These are phyloP conservation scores for Xylaria multiplex DNA, from an alignment of 2,329 filamentous ascomycete species.

Conservation along the genomic window DNA sequence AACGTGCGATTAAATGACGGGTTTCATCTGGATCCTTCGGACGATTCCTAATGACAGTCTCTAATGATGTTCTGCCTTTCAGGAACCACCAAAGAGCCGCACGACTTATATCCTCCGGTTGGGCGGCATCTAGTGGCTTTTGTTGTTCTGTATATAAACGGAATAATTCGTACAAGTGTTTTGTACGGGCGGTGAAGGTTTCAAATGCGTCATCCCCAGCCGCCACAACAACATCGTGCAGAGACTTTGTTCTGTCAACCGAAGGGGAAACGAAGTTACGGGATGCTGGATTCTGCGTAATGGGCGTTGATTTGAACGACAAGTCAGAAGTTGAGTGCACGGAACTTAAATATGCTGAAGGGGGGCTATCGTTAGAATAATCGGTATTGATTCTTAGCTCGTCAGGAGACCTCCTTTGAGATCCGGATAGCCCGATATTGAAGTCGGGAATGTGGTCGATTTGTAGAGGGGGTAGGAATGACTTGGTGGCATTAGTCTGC, in stretches of 20 bases:
- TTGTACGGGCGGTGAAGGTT: constrained; percentile 76
- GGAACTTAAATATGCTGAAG: constrained; percentile 43
- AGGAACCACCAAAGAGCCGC: constrained; percentile 91
- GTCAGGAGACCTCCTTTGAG: constrained; percentile 41
- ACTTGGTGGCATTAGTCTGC: constrained; percentile 30
- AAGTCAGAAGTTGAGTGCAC: constrained; percentile 45
- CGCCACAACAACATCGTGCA: constrained; percentile 55
- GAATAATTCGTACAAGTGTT: constrained; percentile 80
- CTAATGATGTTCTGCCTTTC: constrained; percentile 79
- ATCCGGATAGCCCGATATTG: constrained; percentile 34
- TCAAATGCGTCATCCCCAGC: constrained; percentile 73
- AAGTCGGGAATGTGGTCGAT: constrained; percentile 38
- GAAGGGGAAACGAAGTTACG: constrained; percentile 38
- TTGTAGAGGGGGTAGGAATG: constrained; percentile 33
- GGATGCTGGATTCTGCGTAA: constrained; percentile 42
- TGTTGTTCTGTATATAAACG: constrained; percentile 79
- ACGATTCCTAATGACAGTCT: constrained; percentile 74
- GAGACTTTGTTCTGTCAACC: constrained; percentile 44
- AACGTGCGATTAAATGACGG: constrained; percentile 65
- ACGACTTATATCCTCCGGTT: constrained; percentile 74
- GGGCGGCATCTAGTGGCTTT: constrained; percentile 70
- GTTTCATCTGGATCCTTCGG: constrained; percentile 65
- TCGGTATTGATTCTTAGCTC: constrained; percentile 42
- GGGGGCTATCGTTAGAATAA: constrained; percentile 39
- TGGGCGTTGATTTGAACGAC: constrained; percentile 45